phyloP scores from a whole-genome alignment of 192 early-diverging fungal genomes.

The Rhizophagus clarus region DNA sequence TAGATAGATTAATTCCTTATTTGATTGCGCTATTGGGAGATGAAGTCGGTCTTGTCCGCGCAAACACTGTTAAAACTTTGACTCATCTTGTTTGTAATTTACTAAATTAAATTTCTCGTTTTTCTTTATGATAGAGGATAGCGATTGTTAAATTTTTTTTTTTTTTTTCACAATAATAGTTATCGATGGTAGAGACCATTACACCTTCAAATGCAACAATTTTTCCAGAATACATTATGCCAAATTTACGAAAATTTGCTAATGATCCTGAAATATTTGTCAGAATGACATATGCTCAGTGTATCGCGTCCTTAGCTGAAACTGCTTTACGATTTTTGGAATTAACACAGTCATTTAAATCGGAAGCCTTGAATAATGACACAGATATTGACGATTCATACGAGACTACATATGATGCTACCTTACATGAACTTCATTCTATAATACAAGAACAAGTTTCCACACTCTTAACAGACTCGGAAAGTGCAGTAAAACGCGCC shows the following conservation, averaged over 20 bases:
- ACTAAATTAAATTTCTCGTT: neutral
- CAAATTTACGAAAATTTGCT: slow-evolving; percentile 68
- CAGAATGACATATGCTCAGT: slow-evolving; percentile 79
- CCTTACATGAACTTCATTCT: slow-evolving; percentile 73
- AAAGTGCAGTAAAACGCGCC: slow-evolving; percentile 82
- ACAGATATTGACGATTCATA: slow-evolving; percentile 42
- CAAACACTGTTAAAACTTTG: slow-evolving; percentile 63
- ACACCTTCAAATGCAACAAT: slow-evolving; percentile 82
- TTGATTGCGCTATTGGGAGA: slow-evolving; percentile 67
- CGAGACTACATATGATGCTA: slow-evolving; percentile 70
- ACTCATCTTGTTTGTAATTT: slow-evolving; percentile 63
- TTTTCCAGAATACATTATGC: slow-evolving; percentile 90
- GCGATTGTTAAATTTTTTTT: neutral
- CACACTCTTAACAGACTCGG: slow-evolving; percentile 77
- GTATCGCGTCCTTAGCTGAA: slow-evolving; percentile 79
- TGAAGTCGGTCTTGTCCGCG: slow-evolving; percentile 62
- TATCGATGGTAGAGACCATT: slow-evolving; percentile 74
- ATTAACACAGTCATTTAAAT: slow-evolving; percentile 63
- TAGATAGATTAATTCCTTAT: slow-evolving; percentile 81
- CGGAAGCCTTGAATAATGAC: slow-evolving; percentile 50
- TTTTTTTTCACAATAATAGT: slow-evolving; percentile 38
- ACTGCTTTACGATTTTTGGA: slow-evolving; percentile 74
- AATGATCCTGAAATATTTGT: slow-evolving; percentile 77
- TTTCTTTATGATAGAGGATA: neutral
- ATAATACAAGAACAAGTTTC: slow-evolving; percentile 82